phyloP scores from a whole-genome alignment of 495 filamentous ascomycete species.

The Neurospora sp. region DNA sequence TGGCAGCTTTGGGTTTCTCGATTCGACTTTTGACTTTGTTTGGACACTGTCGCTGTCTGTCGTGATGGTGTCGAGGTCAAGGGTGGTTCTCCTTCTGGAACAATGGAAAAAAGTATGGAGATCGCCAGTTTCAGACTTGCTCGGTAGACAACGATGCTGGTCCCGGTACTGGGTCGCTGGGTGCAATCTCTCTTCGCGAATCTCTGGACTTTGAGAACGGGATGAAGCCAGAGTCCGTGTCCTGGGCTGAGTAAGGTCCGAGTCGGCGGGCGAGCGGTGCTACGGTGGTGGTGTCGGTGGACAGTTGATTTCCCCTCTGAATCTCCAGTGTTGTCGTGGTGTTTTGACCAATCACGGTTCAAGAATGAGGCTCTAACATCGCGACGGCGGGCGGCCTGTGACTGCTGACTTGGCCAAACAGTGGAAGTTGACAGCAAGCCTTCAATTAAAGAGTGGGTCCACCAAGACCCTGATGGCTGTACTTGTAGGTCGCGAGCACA shows the following conservation, averaged over 20 bases:
- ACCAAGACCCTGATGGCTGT: not conserved
- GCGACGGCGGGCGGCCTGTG: not conserved
- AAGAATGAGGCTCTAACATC: not conserved
- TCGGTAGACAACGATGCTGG: not conserved
- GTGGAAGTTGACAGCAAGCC: slow-evolving; percentile 4
- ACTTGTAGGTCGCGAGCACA: not conserved
- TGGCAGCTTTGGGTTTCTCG: not conserved
- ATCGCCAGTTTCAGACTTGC: not conserved
- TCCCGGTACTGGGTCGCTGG: not conserved
- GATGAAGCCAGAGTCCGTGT: not conserved
- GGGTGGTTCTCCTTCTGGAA: not conserved
- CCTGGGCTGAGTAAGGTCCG: not conserved
- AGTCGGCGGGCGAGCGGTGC: not conserved
- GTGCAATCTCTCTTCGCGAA: not conserved
- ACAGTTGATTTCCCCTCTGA: not conserved
- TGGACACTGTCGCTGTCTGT: not conserved
- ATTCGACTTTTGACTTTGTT: not conserved
- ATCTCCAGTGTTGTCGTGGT: not conserved
- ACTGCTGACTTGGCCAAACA: not conserved
- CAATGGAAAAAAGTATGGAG: not conserved
- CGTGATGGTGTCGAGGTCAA: not conserved
- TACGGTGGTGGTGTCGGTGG: not conserved
- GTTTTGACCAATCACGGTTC: not conserved
- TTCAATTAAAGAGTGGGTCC: not conserved
- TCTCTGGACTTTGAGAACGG: not conserved